Evolutionary conservation across 768 basidiomycete genomes (phyloP).

Genomic region (Lactarius indigo): DNA sequence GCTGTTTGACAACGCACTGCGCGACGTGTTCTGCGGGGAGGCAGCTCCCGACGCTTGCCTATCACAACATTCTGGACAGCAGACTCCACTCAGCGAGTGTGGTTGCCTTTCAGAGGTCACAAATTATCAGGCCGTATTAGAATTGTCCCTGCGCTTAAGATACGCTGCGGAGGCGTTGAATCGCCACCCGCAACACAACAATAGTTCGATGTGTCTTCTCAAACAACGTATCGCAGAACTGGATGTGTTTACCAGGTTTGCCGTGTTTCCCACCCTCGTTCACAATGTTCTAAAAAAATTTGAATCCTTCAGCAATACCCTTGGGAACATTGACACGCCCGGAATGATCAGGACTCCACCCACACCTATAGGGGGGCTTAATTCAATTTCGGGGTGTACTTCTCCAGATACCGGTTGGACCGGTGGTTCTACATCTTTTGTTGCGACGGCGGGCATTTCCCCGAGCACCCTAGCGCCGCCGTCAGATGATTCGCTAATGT

Average conservation of each 20-base stretch:
- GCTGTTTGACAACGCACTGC: conserved; percentile 1
- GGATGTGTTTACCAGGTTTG: conserved; percentile 54
- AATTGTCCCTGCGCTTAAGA: conserved; percentile 61
- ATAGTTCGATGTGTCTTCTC: conserved; percentile 35
- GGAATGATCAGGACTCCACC: not conserved
- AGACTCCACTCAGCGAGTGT: conserved; percentile 39
- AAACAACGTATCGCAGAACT: conserved; percentile 47
- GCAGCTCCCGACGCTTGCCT: not conserved
- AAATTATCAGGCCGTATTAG: conserved; percentile 56
- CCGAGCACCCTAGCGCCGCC: conserved; percentile 20
- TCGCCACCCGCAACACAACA: conserved; percentile 41
- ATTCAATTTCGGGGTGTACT: not conserved
- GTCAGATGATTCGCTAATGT: conserved; percentile 58
- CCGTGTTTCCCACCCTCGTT: conserved; percentile 3
- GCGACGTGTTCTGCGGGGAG: not conserved
- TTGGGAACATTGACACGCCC: not conserved
- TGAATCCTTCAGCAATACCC: not conserved
- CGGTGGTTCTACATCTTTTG: not conserved
- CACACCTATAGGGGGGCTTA: not conserved
- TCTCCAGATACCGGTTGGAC: not conserved
- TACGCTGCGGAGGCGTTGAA: conserved; percentile 54
- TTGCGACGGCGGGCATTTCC: conserved; percentile 21
- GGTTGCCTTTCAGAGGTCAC: conserved; percentile 54
- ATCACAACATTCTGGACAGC: not conserved
- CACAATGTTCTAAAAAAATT: not conserved